phyloP scores from a whole-genome alignment of 1,284 basidiomycete species.

The Cystobasidiaceae sp. region DNA sequence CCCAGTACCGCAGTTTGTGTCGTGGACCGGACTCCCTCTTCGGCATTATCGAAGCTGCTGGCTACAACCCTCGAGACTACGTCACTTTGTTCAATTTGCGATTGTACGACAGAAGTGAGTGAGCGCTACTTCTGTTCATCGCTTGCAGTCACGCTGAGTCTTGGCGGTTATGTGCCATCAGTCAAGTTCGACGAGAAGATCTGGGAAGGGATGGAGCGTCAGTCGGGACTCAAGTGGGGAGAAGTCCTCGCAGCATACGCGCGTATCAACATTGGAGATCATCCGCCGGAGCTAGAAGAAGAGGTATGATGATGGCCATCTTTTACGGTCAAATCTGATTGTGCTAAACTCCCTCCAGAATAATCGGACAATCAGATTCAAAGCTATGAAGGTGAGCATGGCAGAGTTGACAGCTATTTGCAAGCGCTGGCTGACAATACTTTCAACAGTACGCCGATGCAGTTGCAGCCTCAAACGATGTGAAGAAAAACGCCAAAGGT shows the following conservation, averaged over 20 bases:
- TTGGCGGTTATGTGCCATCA: neutral
- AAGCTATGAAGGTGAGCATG: constrained; percentile 16
- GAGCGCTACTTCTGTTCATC: neutral
- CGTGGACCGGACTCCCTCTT: constrained; percentile 80
- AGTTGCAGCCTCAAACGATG: neutral
- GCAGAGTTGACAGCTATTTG: neutral
- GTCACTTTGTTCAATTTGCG: constrained; percentile 85
- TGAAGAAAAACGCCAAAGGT: constrained; percentile 16
- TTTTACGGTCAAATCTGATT: neutral
- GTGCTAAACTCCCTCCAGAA: neutral
- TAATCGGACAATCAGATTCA: constrained; percentile 19
- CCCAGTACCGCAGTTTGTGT: constrained; percentile 72
- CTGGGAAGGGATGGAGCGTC: constrained; percentile 64
- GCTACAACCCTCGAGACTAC: constrained; percentile 70
- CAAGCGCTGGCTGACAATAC: neutral
- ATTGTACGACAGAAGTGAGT: constrained; percentile 64
- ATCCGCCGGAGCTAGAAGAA: constrained; percentile 23
- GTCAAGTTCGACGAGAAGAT: constrained; percentile 68
- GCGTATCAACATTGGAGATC: constrained; percentile 47
- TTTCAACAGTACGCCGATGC: constrained; percentile 12
- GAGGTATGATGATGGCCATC: neutral
- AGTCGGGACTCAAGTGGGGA: constrained; percentile 71
- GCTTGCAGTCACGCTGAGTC: neutral
- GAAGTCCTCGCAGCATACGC: constrained; percentile 80
- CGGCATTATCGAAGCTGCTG: constrained; percentile 69